Conservation (phyloP, 257 asterid species). For the Gentiana macrophylla region DNA sequence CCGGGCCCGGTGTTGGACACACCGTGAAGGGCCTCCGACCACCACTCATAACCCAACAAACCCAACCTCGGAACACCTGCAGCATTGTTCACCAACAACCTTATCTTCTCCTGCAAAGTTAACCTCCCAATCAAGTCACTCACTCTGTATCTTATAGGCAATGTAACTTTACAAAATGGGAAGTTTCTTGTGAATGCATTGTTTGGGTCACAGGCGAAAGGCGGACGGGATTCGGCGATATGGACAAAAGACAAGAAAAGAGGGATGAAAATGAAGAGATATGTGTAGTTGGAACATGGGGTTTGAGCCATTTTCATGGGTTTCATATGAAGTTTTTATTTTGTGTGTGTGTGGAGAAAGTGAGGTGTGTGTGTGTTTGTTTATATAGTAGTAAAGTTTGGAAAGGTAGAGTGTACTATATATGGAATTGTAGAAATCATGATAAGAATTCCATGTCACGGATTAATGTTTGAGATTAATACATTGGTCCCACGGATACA, state of each 20-base stretch:
- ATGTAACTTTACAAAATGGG: slow-evolving; percentile 41
- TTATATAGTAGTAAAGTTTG: slow-evolving; percentile 20
- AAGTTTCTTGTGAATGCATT: slow-evolving; percentile 29
- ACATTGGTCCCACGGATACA: too few species aligned
- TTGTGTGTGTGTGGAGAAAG: slow-evolving; percentile 11
- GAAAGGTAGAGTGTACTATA: neutral
- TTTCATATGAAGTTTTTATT: neutral
- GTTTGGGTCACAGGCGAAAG: slow-evolving; percentile 68
- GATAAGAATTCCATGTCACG: slow-evolving; percentile 27
- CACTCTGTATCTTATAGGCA: slow-evolving; percentile 52
- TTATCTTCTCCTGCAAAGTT: slow-evolving; percentile 55
- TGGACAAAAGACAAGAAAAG: slow-evolving; percentile 13
- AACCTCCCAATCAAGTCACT: slow-evolving; percentile 54
- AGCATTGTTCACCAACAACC: slow-evolving; percentile 67
- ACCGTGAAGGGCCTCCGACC: slow-evolving; percentile 97
- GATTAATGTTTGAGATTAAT: too few species aligned
- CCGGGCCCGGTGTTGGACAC: slow-evolving; percentile 80
- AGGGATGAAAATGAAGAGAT: slow-evolving; percentile 8
- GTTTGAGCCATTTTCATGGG: slow-evolving; percentile 4
- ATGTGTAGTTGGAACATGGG: neutral
- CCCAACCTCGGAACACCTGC: slow-evolving; percentile 71
- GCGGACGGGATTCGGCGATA: slow-evolving; percentile 33
- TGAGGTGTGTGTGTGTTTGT: slow-evolving; percentile 3
- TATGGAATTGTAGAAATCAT: neutral
- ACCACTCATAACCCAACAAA: slow-evolving; percentile 79